These are phyloP conservation scores for Tephrocybe sp. DNA, from an alignment of 768 basidiomycete genomes.

Conservation along the genomic window DNA sequence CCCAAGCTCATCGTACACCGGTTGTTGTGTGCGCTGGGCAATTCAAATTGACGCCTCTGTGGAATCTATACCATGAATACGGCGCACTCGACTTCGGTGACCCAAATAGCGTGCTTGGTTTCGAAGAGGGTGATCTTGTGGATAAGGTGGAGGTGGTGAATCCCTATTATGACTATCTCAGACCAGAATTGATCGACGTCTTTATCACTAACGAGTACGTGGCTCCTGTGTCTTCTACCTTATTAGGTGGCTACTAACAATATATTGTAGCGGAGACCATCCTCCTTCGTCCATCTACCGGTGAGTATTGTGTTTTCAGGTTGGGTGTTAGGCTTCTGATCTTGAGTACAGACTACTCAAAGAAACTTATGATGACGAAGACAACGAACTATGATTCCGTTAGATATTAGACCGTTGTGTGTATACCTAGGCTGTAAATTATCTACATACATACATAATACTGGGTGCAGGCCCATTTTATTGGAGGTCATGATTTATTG, in stretches of 20 bases:
- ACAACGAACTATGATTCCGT: constrained; percentile 66
- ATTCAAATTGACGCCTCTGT: constrained; percentile 92
- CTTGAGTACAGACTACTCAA: constrained; percentile 66
- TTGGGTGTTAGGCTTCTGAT: constrained; percentile 1
- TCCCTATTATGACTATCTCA: constrained; percentile 96
- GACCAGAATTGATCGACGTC: constrained; percentile 88
- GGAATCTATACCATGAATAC: constrained; percentile 87
- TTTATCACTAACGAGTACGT: constrained; percentile 98
- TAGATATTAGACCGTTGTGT: constrained; percentile 14
- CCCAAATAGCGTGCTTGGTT: constrained; percentile 61
- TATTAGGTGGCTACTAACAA: constrained; percentile 6
- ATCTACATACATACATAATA: constrained; percentile 12
- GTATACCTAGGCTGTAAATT: constrained; percentile 23
- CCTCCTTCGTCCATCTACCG: constrained; percentile 93
- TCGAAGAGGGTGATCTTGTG: constrained; percentile 75
- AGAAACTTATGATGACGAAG: constrained; percentile 95
- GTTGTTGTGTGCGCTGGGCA: constrained; percentile 94
- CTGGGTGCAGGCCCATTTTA: neutral
- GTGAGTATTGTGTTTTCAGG: constrained; percentile 34
- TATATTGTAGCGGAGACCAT: constrained; percentile 77
- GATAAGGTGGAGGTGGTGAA: constrained; percentile 92
- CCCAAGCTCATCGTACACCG: constrained; percentile 86
- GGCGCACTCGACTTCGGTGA: constrained; percentile 82
- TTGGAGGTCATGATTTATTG: constrained; percentile 36
- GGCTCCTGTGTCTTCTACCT: neutral